phyloP scores from a whole-genome alignment of 1,139 yeast genomes.

The Saccharomyces hybrid region DNA sequence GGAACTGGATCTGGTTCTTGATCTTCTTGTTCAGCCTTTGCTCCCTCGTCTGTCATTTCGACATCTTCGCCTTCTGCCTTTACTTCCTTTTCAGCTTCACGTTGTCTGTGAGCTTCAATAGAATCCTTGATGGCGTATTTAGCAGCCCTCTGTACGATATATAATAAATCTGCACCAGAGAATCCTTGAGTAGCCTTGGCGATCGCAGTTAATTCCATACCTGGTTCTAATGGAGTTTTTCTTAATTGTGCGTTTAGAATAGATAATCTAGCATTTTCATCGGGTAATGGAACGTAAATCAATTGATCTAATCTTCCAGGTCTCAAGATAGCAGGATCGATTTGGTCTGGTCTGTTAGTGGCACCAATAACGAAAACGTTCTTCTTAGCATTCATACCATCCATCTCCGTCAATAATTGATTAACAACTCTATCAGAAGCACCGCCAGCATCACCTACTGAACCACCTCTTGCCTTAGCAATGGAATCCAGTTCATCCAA shows the following conservation, averaged over 20 bases:
- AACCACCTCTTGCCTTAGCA: slow-evolving; percentile 95
- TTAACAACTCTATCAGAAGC: slow-evolving; percentile 98
- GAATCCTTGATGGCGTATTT: slow-evolving; percentile 98
- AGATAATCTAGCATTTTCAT: slow-evolving; percentile 86
- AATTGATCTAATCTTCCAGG: slow-evolving; percentile 99
- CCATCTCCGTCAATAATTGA: slow-evolving; percentile 98
- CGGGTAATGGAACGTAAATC: slow-evolving; percentile 97
- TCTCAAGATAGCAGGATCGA: slow-evolving; percentile 96
- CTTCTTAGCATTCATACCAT: slow-evolving; percentile 99
- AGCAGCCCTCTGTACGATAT: slow-evolving; percentile 97
- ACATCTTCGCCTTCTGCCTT: slow-evolving; percentile 56
- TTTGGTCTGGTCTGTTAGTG: slow-evolving; percentile 97
- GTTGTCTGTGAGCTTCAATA: slow-evolving; percentile 70
- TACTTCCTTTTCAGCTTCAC: slow-evolving; percentile 45
- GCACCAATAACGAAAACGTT: slow-evolving; percentile 99
- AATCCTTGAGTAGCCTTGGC: slow-evolving; percentile 93
- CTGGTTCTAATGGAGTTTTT: slow-evolving; percentile 98
- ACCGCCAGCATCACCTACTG: slow-evolving; percentile 93
- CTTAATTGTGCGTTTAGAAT: slow-evolving; percentile 93
- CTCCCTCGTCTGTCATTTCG: slow-evolving; percentile 62
- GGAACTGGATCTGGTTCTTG: slow-evolving; percentile 90
- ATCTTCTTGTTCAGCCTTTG: slow-evolving; percentile 40
- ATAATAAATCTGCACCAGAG: slow-evolving; percentile 98
- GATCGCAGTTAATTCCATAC: slow-evolving; percentile 77
- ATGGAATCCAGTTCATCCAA: slow-evolving; percentile 96